Evolutionary conservation across 148 eudicot genomes (phyloP), one percentile per base, ranked within the genome.

Genomic region (Rhododendron simsii): DNA sequence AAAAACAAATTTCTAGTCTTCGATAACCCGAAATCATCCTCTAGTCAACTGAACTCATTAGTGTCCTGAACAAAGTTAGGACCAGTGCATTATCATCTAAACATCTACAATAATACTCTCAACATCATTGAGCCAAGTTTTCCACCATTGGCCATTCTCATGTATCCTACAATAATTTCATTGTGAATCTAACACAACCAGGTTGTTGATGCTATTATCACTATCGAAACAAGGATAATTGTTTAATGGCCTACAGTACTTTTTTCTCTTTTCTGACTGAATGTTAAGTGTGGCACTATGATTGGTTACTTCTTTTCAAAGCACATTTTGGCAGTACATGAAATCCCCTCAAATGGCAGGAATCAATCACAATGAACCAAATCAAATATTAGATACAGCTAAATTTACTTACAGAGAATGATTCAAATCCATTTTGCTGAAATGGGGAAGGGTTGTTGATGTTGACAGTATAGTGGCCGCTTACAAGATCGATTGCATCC

Each of bases 401-500:
- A 53, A 7, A 28, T 45, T 75, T 82, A 81, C 98, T 95, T 90
- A 95, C 99, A 26, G 95, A 89, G 44, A 92, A 83, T 75, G 96
- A 86, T 80, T 95, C 99, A 71, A 87, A 89, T 80, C 92, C 90
- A 84, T 90, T 93, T 81, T 87, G 91, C 91, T 88, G 94, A 87
- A 89, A 87, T 71, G 98, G 96, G 63, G 96, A 93, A 74, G 92
- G 93, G 74, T 91, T 88, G 84, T 91, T 89, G 87, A 92, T 89
- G 90, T 88, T 92, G 81, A 93, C 91, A 48, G 90, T 91, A 85
- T 93, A 97, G 76, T 83, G 96, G 11, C 99, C 99, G 76, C 98
- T 92, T 48, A 97, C 88, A 84, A 97, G 99, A 91, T 97, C 99
- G 81, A 95, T 94, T 79, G 99, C 99, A 89, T 97, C 99, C 99